Evolutionary conservation across 495 filamentous ascomycete genomes (phyloP).

Genomic region (Lasiosphaeria hispida): DNA sequence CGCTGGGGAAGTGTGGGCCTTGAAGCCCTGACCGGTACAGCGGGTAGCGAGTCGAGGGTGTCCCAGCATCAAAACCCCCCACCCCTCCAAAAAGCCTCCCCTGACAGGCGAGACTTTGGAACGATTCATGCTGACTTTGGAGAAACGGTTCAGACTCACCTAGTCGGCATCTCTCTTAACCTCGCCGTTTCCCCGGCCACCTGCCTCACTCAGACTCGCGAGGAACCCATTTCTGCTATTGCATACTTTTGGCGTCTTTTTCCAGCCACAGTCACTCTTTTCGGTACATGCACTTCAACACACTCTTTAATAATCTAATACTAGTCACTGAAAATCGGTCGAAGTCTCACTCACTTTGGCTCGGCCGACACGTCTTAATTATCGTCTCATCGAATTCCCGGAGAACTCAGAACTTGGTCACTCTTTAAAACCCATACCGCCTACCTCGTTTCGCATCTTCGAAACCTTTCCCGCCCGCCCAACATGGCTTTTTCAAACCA

Average conservation of each 20-base stretch:
- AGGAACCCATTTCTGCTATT: constrained; percentile 33
- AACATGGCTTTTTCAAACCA: constrained; percentile 70
- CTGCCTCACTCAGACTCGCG: constrained; percentile 31
- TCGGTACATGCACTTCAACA: constrained; percentile 45
- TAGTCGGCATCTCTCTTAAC: constrained; percentile 34
- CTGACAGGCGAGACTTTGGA: constrained; percentile 12
- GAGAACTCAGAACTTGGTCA: constrained; percentile 50
- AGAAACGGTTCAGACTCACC: constrained; percentile 21
- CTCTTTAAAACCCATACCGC: constrained; percentile 31
- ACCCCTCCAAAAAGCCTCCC: background rate
- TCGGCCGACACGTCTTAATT: constrained; percentile 32
- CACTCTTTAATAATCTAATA: constrained; percentile 56
- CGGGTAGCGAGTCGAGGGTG: constrained; percentile 7
- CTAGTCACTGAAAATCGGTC: constrained; percentile 38
- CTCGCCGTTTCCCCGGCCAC: constrained; percentile 41
- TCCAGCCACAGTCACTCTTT: constrained; percentile 51
- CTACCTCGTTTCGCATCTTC: constrained; percentile 19
- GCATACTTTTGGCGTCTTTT: constrained; percentile 35
- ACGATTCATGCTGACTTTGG: constrained; percentile 24
- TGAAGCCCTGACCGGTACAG: background rate
- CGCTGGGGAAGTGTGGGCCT: constrained; percentile 15
- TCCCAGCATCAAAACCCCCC: background rate
- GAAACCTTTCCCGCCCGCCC: constrained; percentile 25
- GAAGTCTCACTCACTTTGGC: constrained; percentile 46
- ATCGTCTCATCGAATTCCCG: constrained; percentile 38